phyloP scores from a whole-genome alignment of 1,139 yeast species.

The Kurtzmaniella quercitrusa region DNA sequence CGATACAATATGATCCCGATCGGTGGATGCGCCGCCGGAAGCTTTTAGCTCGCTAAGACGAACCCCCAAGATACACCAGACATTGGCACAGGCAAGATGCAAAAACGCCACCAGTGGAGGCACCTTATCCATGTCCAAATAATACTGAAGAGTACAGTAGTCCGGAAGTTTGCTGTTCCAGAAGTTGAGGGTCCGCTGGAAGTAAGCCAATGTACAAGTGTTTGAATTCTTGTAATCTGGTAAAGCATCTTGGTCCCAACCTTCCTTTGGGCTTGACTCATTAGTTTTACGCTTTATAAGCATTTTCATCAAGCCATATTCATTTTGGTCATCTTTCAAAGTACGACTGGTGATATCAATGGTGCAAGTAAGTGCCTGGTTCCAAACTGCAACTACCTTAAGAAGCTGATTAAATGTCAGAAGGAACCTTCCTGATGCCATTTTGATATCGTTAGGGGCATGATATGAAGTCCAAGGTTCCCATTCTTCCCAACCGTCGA shows the following conservation, averaged over 20 bases:
- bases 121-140: constrained; percentile 2
- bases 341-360: constrained; percentile 14
- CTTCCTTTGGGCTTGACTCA: constrained; percentile 6
- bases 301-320: constrained; percentile 2
- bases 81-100: constrained; percentile 13
- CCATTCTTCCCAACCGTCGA: constrained; percentile 26
- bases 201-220: constrained; percentile 13
- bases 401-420: constrained; percentile 17
- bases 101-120: constrained; percentile 16
- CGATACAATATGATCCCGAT: constrained; percentile 11
- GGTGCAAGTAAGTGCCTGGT: constrained; percentile 19
- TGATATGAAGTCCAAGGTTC: constrained; percentile 17
- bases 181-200: constrained; percentile 12
- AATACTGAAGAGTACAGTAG: constrained; percentile 13
- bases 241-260: background rate
- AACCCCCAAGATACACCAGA: constrained; percentile 19
- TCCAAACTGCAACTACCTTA: constrained; percentile 14
- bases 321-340: constrained; percentile 8
- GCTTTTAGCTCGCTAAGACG: constrained; percentile 13
- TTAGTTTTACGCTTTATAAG: constrained; percentile 2
- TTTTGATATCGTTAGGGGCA: constrained; percentile 10
- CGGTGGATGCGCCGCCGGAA: constrained; percentile 3
- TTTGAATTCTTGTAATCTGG: constrained; percentile 1
- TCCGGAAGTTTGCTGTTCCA: constrained; percentile 14
- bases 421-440: constrained; percentile 19